Base-by-base conservation (phyloP, 1,139 yeast genomes). In the Pichia sp. region DNA sequence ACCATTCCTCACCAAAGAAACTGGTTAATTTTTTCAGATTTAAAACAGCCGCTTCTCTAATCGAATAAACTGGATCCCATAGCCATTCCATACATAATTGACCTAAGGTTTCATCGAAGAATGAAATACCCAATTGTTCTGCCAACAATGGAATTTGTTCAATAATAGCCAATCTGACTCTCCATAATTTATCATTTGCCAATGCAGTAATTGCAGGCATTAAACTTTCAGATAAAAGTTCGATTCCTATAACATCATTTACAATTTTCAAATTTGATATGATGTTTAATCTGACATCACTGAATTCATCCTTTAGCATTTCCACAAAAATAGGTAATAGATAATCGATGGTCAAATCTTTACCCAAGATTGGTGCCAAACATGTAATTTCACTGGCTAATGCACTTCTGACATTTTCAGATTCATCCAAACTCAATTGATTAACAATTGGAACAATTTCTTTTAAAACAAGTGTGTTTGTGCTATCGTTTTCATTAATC, bases 101-200 rank as follows among this genome's bases (percentile, higher is more conserved):
- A 51, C 95, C 90, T 55, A 94, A 72, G 58, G 92, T 95, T 59
- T 86, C 84, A 64, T 92, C 94, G 67, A 94, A 94, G 61, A 92
- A 88, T 27, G 87, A 81, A 47, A 85, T 92, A 34, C 98, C 98
- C 52, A 94, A 72, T 65, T 94, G 98, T 57, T 85, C 85, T n/a
- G 98, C 97, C 53, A 94, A 73, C 55, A 92, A 73, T 28, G 99
- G 99, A 56, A 90, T 87, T 65, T 94, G 94, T 64, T 94, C 96
- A 60, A 94, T 94, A 52, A 94, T 92, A 16, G 98, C 98, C 62
- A 94, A 74, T 60, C 98, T 81, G 31, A 94, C 97, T 59, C 98
- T 79, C 99, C 99, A 94, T 61, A 90, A 94, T 57, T 83, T 83
- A 67, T 94, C 98, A 62, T 88, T 94, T 7, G 98, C 97, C 54